Percentiles rank a stretch among this genome's conserved stretches.
phyloP scores from a whole-genome alignment of 148 eudicot species.

The Cornus suecica region DNA sequence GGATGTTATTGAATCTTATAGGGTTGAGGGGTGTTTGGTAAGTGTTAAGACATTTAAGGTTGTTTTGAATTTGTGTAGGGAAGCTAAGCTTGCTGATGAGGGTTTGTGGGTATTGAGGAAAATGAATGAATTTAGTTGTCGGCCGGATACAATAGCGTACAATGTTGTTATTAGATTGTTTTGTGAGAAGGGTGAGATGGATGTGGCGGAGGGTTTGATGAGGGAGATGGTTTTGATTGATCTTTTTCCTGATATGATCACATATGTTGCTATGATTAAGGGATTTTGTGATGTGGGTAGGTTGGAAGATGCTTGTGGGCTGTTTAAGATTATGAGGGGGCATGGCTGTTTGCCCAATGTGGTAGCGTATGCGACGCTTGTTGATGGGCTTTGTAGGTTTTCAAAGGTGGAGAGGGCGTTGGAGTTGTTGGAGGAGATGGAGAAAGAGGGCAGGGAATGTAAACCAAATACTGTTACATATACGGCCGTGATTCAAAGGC shows the following conservation, averaged over 20 bases:
- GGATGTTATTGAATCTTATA: conserved; percentile 53
- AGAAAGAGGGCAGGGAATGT: conserved; percentile 57
- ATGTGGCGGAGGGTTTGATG: conserved; percentile 41
- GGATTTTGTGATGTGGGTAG: conserved; percentile 39
- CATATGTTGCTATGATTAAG: conserved; percentile 43
- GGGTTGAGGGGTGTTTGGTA: conserved; percentile 41
- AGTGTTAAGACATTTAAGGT: conserved; percentile 57
- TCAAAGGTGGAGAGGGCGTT: conserved; percentile 58
- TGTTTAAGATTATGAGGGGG: conserved; percentile 46
- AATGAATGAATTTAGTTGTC: conserved; percentile 59
- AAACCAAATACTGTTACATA: conserved; percentile 71
- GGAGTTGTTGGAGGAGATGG: conserved; percentile 70
- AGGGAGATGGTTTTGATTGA: conserved; percentile 48
- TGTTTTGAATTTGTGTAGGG: conserved; percentile 68
- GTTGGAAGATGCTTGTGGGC: conserved; percentile 38
- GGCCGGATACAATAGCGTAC: conserved; percentile 63
- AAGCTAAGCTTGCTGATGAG: conserved; percentile 55
- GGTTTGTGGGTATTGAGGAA: conserved; percentile 75
- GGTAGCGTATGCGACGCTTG: conserved; percentile 57
- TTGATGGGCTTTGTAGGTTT: conserved; percentile 67
- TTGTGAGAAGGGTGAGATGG: conserved; percentile 50
- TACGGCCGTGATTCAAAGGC: conserved; percentile 59
- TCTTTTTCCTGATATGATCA: conserved; percentile 65
- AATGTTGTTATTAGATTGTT: conserved; percentile 67
- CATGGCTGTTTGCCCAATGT: conserved; percentile 59